Evolutionary conservation across 306 rosid genomes (phyloP).

Genomic region (Elaeagnus macrophylla): DNA sequence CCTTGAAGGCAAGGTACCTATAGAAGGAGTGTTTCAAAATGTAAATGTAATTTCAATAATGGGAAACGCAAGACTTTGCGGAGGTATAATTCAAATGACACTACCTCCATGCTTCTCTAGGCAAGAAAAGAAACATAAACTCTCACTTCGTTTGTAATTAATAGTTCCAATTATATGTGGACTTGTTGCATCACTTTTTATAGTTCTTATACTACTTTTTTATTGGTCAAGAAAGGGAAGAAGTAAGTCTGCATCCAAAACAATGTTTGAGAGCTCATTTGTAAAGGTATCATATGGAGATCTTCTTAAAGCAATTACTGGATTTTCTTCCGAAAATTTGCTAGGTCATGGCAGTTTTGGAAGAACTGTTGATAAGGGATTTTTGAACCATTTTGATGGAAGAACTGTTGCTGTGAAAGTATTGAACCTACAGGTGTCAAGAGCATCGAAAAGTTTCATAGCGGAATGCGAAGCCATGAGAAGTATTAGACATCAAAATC

Average conservation of each 20-base stretch:
- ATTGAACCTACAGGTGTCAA: not conserved
- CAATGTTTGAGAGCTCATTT: not conserved
- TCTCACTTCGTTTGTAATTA: not conserved
- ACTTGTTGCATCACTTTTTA: not conserved
- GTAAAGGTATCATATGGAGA: not conserved
- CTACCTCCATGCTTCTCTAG: not conserved
- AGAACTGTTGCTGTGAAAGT: constrained; percentile 1
- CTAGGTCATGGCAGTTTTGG: not conserved
- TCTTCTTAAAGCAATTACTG: not conserved
- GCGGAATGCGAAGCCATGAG: not conserved
- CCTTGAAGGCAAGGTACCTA: not conserved
- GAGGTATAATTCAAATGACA: not conserved
- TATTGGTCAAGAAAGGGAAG: not conserved
- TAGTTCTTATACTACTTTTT: no score
- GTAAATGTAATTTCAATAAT: not conserved
- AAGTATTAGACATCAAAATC: not conserved
- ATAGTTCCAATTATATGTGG: not conserved
- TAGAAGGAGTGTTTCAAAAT: not conserved
- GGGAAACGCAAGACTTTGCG: not conserved
- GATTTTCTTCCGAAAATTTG: not conserved
- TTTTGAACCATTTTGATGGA: not conserved
- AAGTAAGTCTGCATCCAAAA: not conserved
- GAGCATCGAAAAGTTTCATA: not conserved
- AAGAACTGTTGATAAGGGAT: not conserved
- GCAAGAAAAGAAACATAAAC: no score